Conservation (phyloP, 2,329 filamentous ascomycete species). For the Penicillium sp. region DNA sequence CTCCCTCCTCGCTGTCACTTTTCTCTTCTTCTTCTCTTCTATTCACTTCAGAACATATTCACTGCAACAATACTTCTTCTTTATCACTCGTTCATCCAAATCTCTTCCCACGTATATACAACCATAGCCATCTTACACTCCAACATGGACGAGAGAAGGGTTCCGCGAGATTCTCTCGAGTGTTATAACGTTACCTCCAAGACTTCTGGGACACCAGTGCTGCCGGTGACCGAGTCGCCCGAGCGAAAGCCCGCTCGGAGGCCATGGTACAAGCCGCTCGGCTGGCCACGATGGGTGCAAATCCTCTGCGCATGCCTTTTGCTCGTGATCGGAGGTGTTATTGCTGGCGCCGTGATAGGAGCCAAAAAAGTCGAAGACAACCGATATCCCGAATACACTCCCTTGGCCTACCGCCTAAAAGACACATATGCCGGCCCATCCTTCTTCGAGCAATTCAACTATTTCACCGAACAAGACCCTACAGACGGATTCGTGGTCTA, state of each 20-base stretch:
- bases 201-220: constrained; percentile 13
- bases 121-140: background rate
- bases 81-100: background rate
- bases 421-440: constrained; percentile 40
- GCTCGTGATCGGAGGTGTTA: constrained; percentile 44
- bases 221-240: constrained; percentile 4
- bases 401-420: constrained; percentile 38
- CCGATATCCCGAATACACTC: constrained; percentile 43
- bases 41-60: too few relatives aligned
- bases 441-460: constrained; percentile 47
- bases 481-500: constrained; percentile 46
- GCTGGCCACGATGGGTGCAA: constrained; percentile 54
- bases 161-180: constrained; percentile 16
- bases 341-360: constrained; percentile 44
- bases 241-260: background rate
- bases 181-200: constrained; percentile 21
- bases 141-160: constrained; percentile 14
- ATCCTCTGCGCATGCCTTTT: constrained; percentile 37
- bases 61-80: background rate
- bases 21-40: too few relatives aligned
- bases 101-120: background rate
- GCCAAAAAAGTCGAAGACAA: constrained; percentile 31
- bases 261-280: constrained; percentile 46
- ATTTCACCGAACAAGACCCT: constrained; percentile 44
- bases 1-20: too few relatives aligned